Evolutionary conservation across 768 basidiomycete species (phyloP).

Genomic region (Pleurotus djamor): DNA sequence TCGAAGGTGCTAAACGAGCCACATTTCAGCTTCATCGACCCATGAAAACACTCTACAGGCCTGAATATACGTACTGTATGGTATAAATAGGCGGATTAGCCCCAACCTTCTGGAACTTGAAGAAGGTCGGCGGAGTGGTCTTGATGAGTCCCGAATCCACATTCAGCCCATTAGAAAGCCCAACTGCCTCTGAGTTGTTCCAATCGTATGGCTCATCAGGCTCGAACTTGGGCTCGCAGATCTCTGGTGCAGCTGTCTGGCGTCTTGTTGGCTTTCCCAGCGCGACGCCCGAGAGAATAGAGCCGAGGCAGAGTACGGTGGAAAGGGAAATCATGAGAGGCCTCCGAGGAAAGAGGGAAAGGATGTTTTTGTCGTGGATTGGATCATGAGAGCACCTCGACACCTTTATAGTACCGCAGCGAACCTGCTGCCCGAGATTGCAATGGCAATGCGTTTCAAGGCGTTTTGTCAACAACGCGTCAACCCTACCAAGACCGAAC

Average conservation of each 20-base stretch:
- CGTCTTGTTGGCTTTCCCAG: neutral
- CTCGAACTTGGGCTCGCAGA: neutral
- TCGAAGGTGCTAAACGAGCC: neutral
- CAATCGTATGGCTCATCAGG: neutral
- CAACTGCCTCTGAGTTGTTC: slow-evolving; percentile 3
- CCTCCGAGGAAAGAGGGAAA: neutral
- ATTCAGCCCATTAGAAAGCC: neutral
- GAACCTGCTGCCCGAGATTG: neutral
- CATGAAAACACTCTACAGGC: neutral
- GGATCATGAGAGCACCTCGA: neutral
- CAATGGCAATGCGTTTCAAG: neutral
- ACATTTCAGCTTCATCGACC: neutral
- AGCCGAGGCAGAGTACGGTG: neutral
- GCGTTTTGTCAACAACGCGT: neutral
- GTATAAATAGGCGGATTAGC: neutral
- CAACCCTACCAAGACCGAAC: neutral
- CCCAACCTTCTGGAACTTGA: neutral
- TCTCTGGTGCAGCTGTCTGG: neutral
- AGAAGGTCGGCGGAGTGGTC: neutral
- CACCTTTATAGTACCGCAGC: neutral
- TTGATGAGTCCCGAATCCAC: neutral
- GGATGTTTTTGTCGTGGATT: neutral
- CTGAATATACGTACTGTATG: neutral
- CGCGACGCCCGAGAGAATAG: neutral
- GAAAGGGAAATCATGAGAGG: neutral